Conservation (phyloP, 1,139 yeast species). For the Scheffersomyces parashehatae region DNA sequence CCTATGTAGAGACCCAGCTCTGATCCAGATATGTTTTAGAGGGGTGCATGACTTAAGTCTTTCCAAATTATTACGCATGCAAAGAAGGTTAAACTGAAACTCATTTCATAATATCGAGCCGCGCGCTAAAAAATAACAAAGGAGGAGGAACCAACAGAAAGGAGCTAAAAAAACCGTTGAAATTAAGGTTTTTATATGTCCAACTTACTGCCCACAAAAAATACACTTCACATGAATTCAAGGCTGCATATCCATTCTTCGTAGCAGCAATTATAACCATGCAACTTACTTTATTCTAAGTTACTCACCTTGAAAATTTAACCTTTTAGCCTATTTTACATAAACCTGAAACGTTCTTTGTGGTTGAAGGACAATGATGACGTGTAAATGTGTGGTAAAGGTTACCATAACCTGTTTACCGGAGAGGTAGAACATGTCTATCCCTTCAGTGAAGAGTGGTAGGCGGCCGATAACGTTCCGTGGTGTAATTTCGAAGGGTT, state of each 20-base stretch:
- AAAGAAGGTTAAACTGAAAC: neutral
- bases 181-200: neutral
- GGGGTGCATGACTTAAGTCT: neutral
- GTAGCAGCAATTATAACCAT: no score
- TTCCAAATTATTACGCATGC: constrained; percentile 1
- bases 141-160: neutral
- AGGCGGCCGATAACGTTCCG: no score
- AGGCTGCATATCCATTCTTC: no score
- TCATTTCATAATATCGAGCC: neutral
- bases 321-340: constrained; percentile 1
- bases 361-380: no score
- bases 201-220: neutral
- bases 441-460: no score
- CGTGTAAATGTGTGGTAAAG: no score
- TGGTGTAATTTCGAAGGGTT: no score
- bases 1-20: no score
- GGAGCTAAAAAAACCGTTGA: constrained; percentile 1
- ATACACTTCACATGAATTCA: neutral
- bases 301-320: neutral
- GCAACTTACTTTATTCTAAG: neutral
- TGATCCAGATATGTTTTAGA: neutral
- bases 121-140: no score
- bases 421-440: no score
- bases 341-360: neutral
- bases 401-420: no score